These are phyloP conservation scores for Tritrichomonas foetus DNA, from an alignment of 208 protist species.

Conservation along the genomic window DNA sequence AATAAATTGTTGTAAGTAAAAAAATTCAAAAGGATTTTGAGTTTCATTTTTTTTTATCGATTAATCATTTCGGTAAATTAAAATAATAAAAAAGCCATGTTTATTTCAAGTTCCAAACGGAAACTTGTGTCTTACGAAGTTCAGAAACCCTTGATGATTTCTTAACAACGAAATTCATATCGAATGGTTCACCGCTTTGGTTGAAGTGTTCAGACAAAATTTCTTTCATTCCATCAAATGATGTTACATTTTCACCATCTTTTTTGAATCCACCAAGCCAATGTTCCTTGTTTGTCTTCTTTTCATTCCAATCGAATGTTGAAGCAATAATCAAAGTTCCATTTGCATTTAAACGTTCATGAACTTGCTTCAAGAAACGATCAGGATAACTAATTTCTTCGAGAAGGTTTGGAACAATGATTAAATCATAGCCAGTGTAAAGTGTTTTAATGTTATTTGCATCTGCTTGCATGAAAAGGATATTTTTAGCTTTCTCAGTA, in stretches of 20 bases:
- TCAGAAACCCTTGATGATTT: not conserved
- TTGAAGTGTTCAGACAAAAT: not conserved
- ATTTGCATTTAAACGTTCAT: slow-evolving; percentile 50
- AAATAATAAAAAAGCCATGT: no score
- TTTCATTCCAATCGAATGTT: slow-evolving; percentile 54
- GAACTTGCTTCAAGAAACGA: slow-evolving; percentile 28
- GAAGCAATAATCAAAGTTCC: slow-evolving; percentile 53
- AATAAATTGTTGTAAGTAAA: no score
- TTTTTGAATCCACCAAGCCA: slow-evolving; percentile 45
- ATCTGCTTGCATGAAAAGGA: slow-evolving; percentile 54
- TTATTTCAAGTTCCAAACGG: not conserved
- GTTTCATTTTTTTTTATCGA: no score
- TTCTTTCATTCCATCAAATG: not conserved
- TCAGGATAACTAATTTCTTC: slow-evolving; percentile 48
- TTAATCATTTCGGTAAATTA: no score
- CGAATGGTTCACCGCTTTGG: not conserved
- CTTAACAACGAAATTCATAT: not conserved
- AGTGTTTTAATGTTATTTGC: slow-evolving; percentile 43
- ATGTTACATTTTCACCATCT: not conserved
- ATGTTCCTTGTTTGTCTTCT: slow-evolving; percentile 33
- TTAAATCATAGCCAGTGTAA: slow-evolving; percentile 47
- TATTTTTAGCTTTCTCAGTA: not conserved
- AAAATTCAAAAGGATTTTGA: no score
- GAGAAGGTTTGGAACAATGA: slow-evolving; percentile 55
- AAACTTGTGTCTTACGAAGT: not conserved